Percentiles rank a stretch among this genome's conserved stretches.
These are phyloP conservation scores for Xerophyta viscosa DNA, from an alignment of 106 monocot genomes.

Conservation along the genomic window DNA sequence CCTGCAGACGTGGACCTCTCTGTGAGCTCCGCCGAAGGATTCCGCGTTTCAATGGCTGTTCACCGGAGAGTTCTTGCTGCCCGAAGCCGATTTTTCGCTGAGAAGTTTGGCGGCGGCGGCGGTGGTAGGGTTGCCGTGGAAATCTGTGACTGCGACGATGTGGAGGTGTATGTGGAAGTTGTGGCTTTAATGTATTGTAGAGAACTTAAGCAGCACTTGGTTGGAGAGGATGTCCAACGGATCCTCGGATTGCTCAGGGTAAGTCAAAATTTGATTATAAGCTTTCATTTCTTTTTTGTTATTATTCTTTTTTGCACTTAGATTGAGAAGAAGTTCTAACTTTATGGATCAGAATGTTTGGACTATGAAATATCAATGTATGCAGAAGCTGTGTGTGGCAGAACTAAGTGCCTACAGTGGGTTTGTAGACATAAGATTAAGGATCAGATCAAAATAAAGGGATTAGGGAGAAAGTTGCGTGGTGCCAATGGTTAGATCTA, in stretches of 20 bases:
- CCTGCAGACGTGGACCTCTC: slow-evolving; percentile 14
- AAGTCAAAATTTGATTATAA: background rate
- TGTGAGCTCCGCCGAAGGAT: slow-evolving; percentile 12
- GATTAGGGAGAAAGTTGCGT: no score
- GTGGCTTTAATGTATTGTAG: slow-evolving; percentile 58
- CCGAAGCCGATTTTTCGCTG: slow-evolving; percentile 22
- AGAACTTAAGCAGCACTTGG: slow-evolving; percentile 23
- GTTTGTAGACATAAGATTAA: no score
- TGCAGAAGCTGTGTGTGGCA: no score
- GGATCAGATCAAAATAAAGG: no score
- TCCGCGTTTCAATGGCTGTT: slow-evolving; percentile 1
- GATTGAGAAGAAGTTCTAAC: no score
- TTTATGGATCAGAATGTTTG: no score
- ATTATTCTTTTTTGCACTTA: no score
- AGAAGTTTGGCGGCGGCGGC: slow-evolving; percentile 6
- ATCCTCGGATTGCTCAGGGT: slow-evolving; percentile 61
- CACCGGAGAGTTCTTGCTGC: slow-evolving; percentile 12
- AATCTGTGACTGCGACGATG: slow-evolving; percentile 59
- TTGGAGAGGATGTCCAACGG: slow-evolving; percentile 17
- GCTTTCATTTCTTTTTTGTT: no score
- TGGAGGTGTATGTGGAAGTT: slow-evolving; percentile 53
- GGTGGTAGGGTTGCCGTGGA: slow-evolving; percentile 4
- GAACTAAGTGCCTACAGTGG: no score
- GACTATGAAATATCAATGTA: no score
- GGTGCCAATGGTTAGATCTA: no score